Percentiles rank a stretch among this genome's conserved stretches.
Conservation (phyloP, 768 basidiomycete species). For the Sporobolomyces pararoseus region DNA sequence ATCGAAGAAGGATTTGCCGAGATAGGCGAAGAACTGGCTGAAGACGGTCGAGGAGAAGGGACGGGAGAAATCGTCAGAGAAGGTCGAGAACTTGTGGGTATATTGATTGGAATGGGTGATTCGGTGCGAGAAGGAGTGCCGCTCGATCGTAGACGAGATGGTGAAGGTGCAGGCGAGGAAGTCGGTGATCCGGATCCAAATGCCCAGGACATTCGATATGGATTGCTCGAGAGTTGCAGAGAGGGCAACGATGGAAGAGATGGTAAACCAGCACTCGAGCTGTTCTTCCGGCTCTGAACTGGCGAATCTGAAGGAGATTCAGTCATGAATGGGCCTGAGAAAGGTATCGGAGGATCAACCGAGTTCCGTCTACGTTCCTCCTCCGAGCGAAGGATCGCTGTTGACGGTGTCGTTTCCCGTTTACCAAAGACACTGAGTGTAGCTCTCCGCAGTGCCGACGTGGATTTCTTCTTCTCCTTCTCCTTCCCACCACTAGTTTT, state of each 20-base stretch:
- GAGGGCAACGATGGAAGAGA: constrained; percentile 23
- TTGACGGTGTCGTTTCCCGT: not conserved
- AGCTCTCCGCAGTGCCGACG: constrained; percentile 21
- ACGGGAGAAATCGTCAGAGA: constrained; percentile 20
- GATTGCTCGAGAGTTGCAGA: constrained; percentile 30
- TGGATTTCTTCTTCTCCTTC: constrained; percentile 14
- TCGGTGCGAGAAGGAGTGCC: not conserved
- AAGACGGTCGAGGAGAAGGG: not conserved
- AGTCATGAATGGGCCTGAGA: not conserved
- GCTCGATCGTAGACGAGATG: not conserved
- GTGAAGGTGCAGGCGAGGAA: constrained; percentile 9
- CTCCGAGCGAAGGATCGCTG: not conserved
- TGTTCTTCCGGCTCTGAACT: constrained; percentile 1
- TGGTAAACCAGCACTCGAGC: constrained; percentile 1
- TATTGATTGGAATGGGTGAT: not conserved
- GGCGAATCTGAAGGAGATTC: constrained; percentile 8
- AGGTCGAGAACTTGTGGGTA: not conserved
- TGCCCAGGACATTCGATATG: constrained; percentile 39
- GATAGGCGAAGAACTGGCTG: not conserved
- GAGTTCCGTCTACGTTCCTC: constrained; percentile 4
- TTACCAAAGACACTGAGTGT: constrained; percentile 30
- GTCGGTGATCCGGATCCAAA: constrained; percentile 18
- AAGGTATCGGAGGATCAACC: not conserved
- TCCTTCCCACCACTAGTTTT: not conserved
- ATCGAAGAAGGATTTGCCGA: not conserved